Base-by-base conservation (phyloP, 805 yeast genomes). In the Nakazawaea holstii region DNA sequence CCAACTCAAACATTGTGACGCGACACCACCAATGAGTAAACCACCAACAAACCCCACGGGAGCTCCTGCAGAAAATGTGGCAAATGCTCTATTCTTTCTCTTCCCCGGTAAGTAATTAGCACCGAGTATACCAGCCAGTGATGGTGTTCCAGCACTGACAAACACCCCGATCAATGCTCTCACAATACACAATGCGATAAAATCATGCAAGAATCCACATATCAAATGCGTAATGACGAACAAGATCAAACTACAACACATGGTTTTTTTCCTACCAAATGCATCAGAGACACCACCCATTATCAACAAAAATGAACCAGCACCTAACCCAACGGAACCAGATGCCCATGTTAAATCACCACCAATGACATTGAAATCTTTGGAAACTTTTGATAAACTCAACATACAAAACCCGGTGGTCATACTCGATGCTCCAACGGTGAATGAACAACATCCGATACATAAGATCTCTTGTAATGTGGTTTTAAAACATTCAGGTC, bases 221-320 rank as follows among this genome's bases (percentile, higher is more conserved):
- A 65, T 61, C 11, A 73, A 53, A 4, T 69, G 52, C 52, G 59
- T 45, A 7, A 64, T 32, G 0, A 72, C 63, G 49, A 55, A 71
- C 17, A 57, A 52, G 9, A 52, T 31, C 43, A 60, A 73, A 11
- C 73, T 66, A 7, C 58, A 51, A 1, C 72, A 43, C 9, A 74
- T 59, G 7, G 72, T 60, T 15, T 63, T 60, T 46, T 65, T 71
- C 29, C 79, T 60, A n/a, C 78, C 78, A 53, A 74, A 57, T 0
- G 68, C 65, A 57, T 74, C 79, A 1, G 78, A 73, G n/a, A 74
- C 51, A 26, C 71, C 72, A 8, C 79, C 77, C 64, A 71, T 65
- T 8, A 74, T 45, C 15, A 74, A 56, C 28, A 74, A 57, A 38
- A 69, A 64, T 2, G 76, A 60, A 7, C 77, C 79, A 43, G 66